Base-by-base conservation (phyloP, 2,329 filamentous ascomycete species). In the Aspergillus sp. region DNA sequence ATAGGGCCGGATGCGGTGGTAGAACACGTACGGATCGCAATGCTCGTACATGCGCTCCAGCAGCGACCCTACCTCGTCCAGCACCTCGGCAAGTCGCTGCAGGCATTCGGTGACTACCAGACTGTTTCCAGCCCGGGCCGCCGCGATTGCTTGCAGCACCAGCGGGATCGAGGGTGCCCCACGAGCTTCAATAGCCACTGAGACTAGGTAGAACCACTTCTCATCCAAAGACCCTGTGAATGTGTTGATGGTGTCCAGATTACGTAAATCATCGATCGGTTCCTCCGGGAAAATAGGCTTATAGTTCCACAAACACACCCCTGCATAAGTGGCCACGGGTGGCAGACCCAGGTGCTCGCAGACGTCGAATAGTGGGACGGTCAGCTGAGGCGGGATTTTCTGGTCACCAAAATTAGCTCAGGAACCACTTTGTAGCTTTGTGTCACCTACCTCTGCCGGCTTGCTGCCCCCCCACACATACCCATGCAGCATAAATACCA, bases 181-280 rank as follows among this genome's bases (percentile, higher is more conserved):
- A 58, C 92, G 89, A 57, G 93, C 92, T 78, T 99, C 95, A 65
- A 99, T 97, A 63, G 94, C 95, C 3, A 97, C 91, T 0, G 92
- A 97, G 55, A 98, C 87, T 12, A 99, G 84, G 74, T 98, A 99
- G 74, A 99, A 99, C 95, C 95, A 99, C 64, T 95, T 97, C 79
- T 99, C 95, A 73, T 99, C 95, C 58, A 96, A 82, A 7, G 92
- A 93, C 54, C 95, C 95, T 15, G 95, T 98, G 72, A 97, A 96
- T 15, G 95, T 97, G 70, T 88, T 87, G 62, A 98, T 83, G 2
- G 91, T 95, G 43, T 91, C 88, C 58, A 99, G 84, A 70, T 99
- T 98, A 71, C 95, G 89, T 49, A 98, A 84, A 65, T 87, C 87
- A 71, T 96, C 91, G 59, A 95, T 87, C 38, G 86, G 85, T 75